Base-by-base conservation (phyloP, 352 stramenopile genomes). In the Globisporangium acanthophoron region DNA sequence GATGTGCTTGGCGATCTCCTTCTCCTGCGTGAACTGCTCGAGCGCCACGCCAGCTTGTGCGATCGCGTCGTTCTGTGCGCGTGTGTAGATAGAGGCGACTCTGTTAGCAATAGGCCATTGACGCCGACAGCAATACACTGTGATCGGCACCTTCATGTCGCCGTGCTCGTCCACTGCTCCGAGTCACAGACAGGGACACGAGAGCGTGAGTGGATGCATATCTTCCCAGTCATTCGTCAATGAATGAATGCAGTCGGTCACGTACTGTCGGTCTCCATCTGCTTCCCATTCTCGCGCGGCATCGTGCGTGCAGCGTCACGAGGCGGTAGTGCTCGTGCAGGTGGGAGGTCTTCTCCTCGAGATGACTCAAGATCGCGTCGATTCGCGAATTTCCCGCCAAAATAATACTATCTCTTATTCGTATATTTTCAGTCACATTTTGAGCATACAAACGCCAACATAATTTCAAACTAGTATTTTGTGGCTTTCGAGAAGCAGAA, bases 251-350 rank as follows among this genome's bases (percentile, higher is more conserved):
- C 16, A 56, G 16, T 18, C 5, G 58, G 9, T 21, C 5, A 66
- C 77, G 61, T 65, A 92, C 81, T 92, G 62, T 88, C 79, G 37
- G 81, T 92, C 67, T 91, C 81, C 73, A 91, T 85, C 66, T 91
- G 81, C 69, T 90, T 92, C 54, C 69, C 70, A 59, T 89, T 81
- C 41, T 87, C 74, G 44, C 72, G 76, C 35, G 73, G 64, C 72
- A 86, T 86, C 39, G 49, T 47, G 5, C 20, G 33, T 11, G 43
- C 27, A 16, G 13, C 24, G 37, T 45, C 50, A 16, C 29, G 7
- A 5, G 31, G 20, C 39, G 7, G 13, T 6, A 13, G 37, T 12
- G 11, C 13, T 43, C 37, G 37, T 18, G 37, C 37, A 39, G 37
- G 12, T 1, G 0, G 35, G 11, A 40, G 35, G 35, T 16, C 31